phyloP scores from a whole-genome alignment of 2,329 filamentous ascomycete species.

The Plectosphaerella plurivora region DNA sequence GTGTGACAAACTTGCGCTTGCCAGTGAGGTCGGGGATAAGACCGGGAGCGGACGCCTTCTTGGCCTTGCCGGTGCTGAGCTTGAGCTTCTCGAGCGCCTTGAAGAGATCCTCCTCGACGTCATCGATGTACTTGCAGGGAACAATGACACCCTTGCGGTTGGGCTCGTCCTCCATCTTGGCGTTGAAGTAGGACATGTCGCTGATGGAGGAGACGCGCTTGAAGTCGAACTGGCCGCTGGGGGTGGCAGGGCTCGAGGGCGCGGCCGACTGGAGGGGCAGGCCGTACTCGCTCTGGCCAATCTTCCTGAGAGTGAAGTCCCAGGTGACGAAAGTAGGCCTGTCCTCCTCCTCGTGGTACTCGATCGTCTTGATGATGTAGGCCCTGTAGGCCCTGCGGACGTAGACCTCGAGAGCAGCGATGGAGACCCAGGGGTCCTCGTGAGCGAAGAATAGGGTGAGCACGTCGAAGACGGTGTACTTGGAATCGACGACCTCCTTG shows the following conservation, averaged over 20 bases:
- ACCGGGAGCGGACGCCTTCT: constrained; percentile 44
- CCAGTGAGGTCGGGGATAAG: constrained; percentile 69
- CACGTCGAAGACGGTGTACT: constrained; percentile 97
- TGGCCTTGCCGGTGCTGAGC: constrained; percentile 51
- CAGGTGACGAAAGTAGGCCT: constrained; percentile 76
- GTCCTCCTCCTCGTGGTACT: constrained; percentile 75
- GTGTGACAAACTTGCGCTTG: constrained; percentile 59
- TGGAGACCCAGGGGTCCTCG: constrained; percentile 86
- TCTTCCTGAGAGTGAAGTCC: constrained; percentile 94
- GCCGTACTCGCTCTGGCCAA: constrained; percentile 87
- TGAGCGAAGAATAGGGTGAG: constrained; percentile 93
- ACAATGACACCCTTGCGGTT: constrained; percentile 90
- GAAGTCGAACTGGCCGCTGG: constrained; percentile 56
- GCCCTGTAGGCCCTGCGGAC: constrained; percentile 95
- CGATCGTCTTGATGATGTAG: constrained; percentile 82
- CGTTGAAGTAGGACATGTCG: constrained; percentile 86
- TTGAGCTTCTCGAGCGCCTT: constrained; percentile 85
- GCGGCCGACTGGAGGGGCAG: constrained; percentile 73
- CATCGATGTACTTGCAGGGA: constrained; percentile 88
- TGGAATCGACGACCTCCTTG: constrained; percentile 97
- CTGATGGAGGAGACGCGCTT: constrained; percentile 92
- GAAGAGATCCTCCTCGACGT: constrained; percentile 80
- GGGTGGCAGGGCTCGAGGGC: constrained; percentile 80
- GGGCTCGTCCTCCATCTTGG: constrained; percentile 70
- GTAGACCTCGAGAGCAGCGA: constrained; percentile 94